Percentiles rank a stretch among this genome's conserved stretches.
Evolutionary conservation across 805 yeast genomes (phyloP).

Genomic region (Candida lessepsii): DNA sequence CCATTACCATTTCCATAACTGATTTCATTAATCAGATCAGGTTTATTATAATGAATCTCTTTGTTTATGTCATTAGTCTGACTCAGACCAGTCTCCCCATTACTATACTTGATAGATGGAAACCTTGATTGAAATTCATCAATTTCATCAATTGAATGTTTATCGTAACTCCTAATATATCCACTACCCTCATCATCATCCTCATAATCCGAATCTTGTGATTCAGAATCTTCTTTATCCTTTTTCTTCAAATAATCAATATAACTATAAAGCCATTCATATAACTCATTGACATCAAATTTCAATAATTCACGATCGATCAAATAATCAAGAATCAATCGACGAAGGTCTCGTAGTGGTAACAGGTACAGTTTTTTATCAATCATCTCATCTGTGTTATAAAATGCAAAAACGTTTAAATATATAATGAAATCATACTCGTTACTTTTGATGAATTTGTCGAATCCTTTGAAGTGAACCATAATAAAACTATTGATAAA

Average conservation of each 20-base stretch:
- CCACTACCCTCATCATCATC: too few species aligned
- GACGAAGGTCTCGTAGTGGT: slow-evolving; percentile 21
- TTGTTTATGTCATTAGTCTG: too few species aligned
- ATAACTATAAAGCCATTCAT: slow-evolving; percentile 39
- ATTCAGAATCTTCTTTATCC: slow-evolving; percentile 17
- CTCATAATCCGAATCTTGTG: slow-evolving; percentile 5
- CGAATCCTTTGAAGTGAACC: slow-evolving; percentile 43
- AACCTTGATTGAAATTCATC: slow-evolving; percentile 9
- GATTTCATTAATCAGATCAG: too few species aligned
- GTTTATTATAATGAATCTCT: too few species aligned
- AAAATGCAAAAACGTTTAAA: slow-evolving; percentile 41
- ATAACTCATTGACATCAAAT: slow-evolving; percentile 36
- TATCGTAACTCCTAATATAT: slow-evolving; percentile 4
- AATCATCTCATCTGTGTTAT: slow-evolving; percentile 29
- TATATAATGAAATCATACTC: slow-evolving; percentile 42
- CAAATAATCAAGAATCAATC: slow-evolving; percentile 29
- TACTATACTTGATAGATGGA: slow-evolving; percentile 6
- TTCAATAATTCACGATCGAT: slow-evolving; percentile 26
- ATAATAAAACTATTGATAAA: slow-evolving; percentile 42
- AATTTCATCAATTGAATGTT: slow-evolving; percentile 5
- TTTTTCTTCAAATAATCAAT: slow-evolving; percentile 34
- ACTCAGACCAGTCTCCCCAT: neutral
- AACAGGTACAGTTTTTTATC: slow-evolving; percentile 20
- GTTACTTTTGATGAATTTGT: slow-evolving; percentile 33
- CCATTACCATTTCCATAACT: too few species aligned